Percentiles rank a stretch among this genome's conserved stretches.
These are phyloP conservation scores for Thermothielavioides terrestris DNA, from an alignment of 495 filamentous ascomycete genomes.

Conservation along the genomic window DNA sequence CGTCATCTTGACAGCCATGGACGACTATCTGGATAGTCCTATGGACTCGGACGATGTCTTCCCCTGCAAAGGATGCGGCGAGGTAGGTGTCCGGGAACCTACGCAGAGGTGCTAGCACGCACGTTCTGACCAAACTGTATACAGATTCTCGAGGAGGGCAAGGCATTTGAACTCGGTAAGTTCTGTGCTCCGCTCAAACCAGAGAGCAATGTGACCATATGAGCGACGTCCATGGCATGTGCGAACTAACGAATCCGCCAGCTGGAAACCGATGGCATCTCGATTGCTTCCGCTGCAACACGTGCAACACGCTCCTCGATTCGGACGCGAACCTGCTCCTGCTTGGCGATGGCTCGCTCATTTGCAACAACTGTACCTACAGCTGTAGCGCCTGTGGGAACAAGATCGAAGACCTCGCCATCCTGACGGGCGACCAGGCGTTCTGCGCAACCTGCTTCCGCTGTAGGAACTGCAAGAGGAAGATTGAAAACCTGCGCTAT, in stretches of 20 bases:
- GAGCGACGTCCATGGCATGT: background rate
- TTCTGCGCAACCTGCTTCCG: slow-evolving; percentile 96
- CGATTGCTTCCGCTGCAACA: slow-evolving; percentile 98
- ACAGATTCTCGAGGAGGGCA: slow-evolving; percentile 90
- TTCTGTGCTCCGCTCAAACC: slow-evolving; percentile 28
- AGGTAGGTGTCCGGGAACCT: slow-evolving; percentile 51
- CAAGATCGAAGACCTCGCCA: slow-evolving; percentile 98
- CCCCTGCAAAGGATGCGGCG: slow-evolving; percentile 96
- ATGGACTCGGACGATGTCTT: slow-evolving; percentile 86
- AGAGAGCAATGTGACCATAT: background rate
- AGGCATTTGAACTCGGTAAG: slow-evolving; percentile 97
- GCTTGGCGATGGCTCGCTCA: slow-evolving; percentile 93
- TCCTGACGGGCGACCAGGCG: slow-evolving; percentile 97
- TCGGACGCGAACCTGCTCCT: slow-evolving; percentile 97
- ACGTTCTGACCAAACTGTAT: slow-evolving; percentile 5
- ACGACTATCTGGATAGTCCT: slow-evolving; percentile 67
- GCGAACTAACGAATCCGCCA: slow-evolving; percentile 30
- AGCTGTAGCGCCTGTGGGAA: slow-evolving; percentile 95
- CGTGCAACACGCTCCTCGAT: slow-evolving; percentile 89
- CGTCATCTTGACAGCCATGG: slow-evolving; percentile 25
- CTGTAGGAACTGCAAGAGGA: slow-evolving; percentile 95
- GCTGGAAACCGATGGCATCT: slow-evolving; percentile 99
- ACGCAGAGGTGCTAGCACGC: background rate
- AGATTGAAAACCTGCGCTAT: slow-evolving; percentile 98
- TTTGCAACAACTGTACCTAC: slow-evolving; percentile 99